Evolutionary conservation across 169 alveolate species (phyloP).

Genomic region (Perkinsus olseni): DNA sequence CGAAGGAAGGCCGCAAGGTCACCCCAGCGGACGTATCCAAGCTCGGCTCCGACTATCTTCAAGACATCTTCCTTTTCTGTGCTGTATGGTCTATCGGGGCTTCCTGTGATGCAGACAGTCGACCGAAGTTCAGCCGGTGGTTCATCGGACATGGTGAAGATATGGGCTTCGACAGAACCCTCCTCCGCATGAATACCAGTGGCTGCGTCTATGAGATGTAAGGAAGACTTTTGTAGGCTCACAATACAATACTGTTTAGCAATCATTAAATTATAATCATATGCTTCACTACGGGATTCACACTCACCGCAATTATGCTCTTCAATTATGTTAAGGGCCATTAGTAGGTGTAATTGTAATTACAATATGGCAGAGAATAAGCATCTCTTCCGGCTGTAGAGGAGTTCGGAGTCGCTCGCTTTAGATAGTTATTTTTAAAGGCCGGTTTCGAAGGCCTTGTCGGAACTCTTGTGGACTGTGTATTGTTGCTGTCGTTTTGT

Average conservation of each 20-base stretch:
- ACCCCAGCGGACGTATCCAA: constrained; percentile 56
- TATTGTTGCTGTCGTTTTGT: neutral
- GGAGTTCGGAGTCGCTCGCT: neutral
- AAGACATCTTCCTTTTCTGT: constrained; percentile 60
- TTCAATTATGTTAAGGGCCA: no score
- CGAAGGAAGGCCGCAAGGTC: constrained; percentile 55
- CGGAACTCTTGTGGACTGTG: no score
- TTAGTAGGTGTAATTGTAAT: no score
- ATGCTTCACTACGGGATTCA: no score
- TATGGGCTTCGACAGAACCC: neutral
- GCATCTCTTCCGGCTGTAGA: no score
- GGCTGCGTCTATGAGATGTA: neutral
- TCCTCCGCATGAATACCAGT: neutral
- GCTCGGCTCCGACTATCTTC: constrained; percentile 44
- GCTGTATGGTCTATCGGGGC: constrained; percentile 80
- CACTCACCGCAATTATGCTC: no score
- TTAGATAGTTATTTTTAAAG: no score
- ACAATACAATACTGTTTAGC: no score
- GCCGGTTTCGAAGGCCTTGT: no score
- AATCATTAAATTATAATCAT: no score
- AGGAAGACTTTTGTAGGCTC: no score
- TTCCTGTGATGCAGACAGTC: constrained; percentile 62
- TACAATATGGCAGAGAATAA: no score
- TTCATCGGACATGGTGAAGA: constrained; percentile 47
- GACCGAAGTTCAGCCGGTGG: constrained; percentile 38